Conservation (phyloP, 805 yeast species). For the Hermanozyma aechmeae region DNA sequence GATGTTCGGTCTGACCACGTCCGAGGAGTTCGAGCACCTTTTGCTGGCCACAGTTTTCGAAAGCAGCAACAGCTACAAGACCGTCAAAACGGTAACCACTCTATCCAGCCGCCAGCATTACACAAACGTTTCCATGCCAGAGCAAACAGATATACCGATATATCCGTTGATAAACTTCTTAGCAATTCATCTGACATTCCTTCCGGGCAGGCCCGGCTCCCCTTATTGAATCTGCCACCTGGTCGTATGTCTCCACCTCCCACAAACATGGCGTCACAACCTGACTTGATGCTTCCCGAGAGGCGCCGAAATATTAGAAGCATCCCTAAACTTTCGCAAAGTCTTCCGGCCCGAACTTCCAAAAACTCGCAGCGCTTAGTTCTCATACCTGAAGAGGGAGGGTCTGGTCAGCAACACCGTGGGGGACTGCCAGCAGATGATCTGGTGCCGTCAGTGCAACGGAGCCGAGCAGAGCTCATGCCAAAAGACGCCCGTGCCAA, state of each 20-base stretch:
- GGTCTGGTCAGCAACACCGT: conserved; percentile 4
- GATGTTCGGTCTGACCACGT: conserved; percentile 59
- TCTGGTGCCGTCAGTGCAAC: conserved; percentile 21
- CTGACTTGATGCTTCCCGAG: conserved; percentile 5
- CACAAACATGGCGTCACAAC: conserved; percentile 14
- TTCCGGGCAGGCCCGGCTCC: conserved; percentile 53
- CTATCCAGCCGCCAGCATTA: conserved; percentile 8
- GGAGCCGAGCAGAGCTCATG: conserved; percentile 48
- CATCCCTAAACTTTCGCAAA: conserved; percentile 43
- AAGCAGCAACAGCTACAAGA: conserved; percentile 24
- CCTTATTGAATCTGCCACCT: conserved; percentile 12
- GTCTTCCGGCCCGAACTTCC: conserved; percentile 67
- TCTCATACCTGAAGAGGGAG: conserved; percentile 60
- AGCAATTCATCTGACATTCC: conserved; percentile 83
- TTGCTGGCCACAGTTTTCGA: conserved; percentile 54
- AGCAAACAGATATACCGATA: conserved; percentile 54
- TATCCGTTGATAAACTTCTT: conserved; percentile 71
- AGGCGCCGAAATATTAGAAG: conserved; percentile 29
- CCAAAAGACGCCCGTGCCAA: conserved; percentile 50
- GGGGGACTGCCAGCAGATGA: conserved; percentile 7
- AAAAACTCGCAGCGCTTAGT: conserved; percentile 82
- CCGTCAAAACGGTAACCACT: conserved; percentile 9
- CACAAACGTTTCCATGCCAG: conserved; percentile 6
- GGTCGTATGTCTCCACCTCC: conserved; percentile 7
- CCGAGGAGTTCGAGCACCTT: conserved; percentile 60